Evolutionary conservation across 73 alveolate genomes (phyloP).

Genomic region (Durusdinium trenchii): DNA sequence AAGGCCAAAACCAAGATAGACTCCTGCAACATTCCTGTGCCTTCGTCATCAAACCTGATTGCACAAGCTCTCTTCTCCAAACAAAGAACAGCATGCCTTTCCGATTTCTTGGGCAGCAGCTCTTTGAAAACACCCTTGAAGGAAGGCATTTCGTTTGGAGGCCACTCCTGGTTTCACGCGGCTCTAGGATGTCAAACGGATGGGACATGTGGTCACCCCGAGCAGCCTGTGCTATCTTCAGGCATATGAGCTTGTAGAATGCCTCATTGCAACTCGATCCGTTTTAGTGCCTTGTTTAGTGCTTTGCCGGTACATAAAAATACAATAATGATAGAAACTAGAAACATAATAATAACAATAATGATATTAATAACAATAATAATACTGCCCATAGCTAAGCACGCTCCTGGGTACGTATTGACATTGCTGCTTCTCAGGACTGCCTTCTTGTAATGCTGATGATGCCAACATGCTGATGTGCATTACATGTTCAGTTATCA

Average conservation of each 20-base stretch:
- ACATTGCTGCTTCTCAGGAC: too few relatives aligned
- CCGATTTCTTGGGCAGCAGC: neutral
- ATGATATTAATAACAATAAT: too few relatives aligned
- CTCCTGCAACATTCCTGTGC: constrained; percentile 81
- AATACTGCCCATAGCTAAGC: too few relatives aligned
- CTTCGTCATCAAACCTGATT: constrained; percentile 77
- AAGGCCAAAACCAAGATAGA: constrained; percentile 32
- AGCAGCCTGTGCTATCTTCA: constrained; percentile 58
- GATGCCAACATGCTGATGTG: too few relatives aligned
- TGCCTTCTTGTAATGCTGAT: too few relatives aligned
- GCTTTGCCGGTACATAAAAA: too few relatives aligned
- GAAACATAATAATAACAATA: too few relatives aligned
- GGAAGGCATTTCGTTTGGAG: constrained; percentile 93
- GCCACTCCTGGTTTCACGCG: constrained; percentile 68
- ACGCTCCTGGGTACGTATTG: too few relatives aligned
- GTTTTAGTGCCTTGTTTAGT: too few relatives aligned
- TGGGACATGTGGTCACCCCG: neutral
- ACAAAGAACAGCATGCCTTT: neutral
- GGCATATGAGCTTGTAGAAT: constrained; percentile 85
- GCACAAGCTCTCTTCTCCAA: neutral
- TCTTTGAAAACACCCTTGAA: constrained; percentile 92
- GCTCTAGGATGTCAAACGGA: neutral
- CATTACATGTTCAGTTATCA: too few relatives aligned
- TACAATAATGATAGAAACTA: too few relatives aligned
- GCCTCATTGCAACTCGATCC: too few relatives aligned